Evolutionary conservation across 2,329 filamentous ascomycete genomes (phyloP), one percentile per base, ranked within the genome.

Genomic region (Diaporthe humulicola): DNA sequence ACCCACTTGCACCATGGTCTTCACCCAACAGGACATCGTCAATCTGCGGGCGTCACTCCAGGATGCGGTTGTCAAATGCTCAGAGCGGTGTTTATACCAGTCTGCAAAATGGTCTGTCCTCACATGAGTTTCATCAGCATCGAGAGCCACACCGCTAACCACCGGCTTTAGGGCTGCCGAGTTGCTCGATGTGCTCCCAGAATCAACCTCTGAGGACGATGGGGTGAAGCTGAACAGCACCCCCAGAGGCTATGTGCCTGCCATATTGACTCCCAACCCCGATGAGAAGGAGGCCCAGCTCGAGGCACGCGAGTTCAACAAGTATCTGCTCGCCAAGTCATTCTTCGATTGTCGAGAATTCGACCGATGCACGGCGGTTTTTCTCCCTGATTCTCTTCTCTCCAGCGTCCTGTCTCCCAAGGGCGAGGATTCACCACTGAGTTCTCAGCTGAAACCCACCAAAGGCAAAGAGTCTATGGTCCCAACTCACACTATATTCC

Each of bases 271-370:
- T 7, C 86, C 87, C 28, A 93, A 93, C 74, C 84, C 86, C 74
- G 94, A 97, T 79, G 90, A 92, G 1, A 88, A 90, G 74, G 95
- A 98, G 86, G 92, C 92, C 15, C 86, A 88, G 1, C 88, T 98
- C 3, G 96, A 98, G 82, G 90, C 92, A 1, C 91, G 89, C 79
- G 96, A 98, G 84, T 87, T 95, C 45, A 92, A 93, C 84, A 94
- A 92, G 80, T 98, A 96, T 81, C 90, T 98, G 3, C 88, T 98
- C 28, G 96, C 97, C 71, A 98, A 98, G 83, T 94, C 96, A 0
- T 93, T 97, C 78, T 98, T 98, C 82, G 96, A 98, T 83, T 98
- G 95, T 79, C 93, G 95, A 78, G 97, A 99, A 82, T 98, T 93
- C 80, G 96, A 98, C 81, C 94, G 97, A 77, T 98, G 96, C 83